Percentiles rank a stretch among this genome's conserved stretches.
Evolutionary conservation across 768 basidiomycete genomes (phyloP).

Genomic region (Mycena chlorophos): DNA sequence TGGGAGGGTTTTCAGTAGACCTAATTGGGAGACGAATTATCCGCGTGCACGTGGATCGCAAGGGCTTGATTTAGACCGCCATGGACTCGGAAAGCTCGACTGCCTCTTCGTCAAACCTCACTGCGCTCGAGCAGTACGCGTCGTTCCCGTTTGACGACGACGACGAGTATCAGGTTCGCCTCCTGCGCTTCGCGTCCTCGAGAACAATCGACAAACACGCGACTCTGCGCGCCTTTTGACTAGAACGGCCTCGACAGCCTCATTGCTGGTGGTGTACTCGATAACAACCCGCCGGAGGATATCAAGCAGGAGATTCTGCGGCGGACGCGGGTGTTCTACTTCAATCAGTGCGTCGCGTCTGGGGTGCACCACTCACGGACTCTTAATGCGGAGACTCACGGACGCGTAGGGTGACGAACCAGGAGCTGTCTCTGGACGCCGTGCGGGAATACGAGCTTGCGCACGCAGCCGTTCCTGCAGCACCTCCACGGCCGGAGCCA

Average conservation of each 20-base stretch:
- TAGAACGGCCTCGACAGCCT: constrained; percentile 56
- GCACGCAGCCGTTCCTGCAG: background rate
- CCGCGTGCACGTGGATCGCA: background rate
- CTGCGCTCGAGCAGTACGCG: constrained; percentile 9
- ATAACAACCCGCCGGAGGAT: constrained; percentile 34
- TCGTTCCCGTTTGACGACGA: constrained; percentile 15
- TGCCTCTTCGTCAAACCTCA: background rate
- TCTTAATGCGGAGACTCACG: background rate
- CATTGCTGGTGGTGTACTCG: constrained; percentile 41
- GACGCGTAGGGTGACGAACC: constrained; percentile 39
- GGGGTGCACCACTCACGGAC: background rate
- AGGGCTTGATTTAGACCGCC: too few species aligned
- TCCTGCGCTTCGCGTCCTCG: background rate
- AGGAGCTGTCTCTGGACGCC: constrained; percentile 43
- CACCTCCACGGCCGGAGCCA: constrained; percentile 14
- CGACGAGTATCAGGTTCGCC: constrained; percentile 21
- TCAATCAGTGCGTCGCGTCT: constrained; percentile 50
- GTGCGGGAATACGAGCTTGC: constrained; percentile 36
- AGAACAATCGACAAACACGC: background rate
- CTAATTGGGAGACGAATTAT: background rate
- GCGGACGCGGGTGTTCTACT: constrained; percentile 67
- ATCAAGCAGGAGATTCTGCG: constrained; percentile 50
- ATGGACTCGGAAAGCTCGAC: background rate
- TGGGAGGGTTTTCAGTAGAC: constrained; percentile 1
- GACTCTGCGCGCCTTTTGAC: background rate